These are phyloP conservation scores for Akebia trifoliata DNA, from an alignment of 164 flowering plant genomes.

Conservation along the genomic window DNA sequence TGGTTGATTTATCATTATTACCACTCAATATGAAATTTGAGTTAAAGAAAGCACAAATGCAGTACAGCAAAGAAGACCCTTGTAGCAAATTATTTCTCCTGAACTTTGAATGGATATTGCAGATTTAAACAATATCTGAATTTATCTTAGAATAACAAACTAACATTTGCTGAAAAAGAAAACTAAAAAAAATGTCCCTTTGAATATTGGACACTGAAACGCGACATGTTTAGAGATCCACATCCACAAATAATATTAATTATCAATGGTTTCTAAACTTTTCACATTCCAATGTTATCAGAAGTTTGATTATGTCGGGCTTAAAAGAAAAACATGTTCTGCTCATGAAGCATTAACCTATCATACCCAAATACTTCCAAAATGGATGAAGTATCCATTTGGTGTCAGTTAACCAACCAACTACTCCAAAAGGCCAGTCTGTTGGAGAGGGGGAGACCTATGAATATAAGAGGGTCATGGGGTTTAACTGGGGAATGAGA, in stretches of 20 bases:
- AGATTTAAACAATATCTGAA: no score
- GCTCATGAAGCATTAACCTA: not conserved
- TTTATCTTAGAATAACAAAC: not conserved
- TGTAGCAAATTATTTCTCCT: no score
- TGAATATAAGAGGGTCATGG: no score
- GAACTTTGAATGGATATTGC: not conserved
- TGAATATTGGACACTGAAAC: not conserved
- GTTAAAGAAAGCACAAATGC: not conserved
- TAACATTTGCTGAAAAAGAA: not conserved
- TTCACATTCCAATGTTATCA: not conserved
- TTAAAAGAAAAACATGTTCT: not conserved
- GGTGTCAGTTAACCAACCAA: no score
- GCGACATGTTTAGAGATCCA: not conserved
- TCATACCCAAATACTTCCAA: no score
- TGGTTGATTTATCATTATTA: not conserved
- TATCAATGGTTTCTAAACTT: no score
- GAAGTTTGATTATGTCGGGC: not conserved
- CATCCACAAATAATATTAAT: no score
- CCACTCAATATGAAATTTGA: not conserved
- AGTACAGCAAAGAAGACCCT: not conserved
- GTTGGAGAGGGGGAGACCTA: no score
- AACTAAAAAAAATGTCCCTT: not conserved
- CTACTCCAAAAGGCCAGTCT: no score
- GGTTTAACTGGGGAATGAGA: no score
- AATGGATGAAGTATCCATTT: no score